Conservation (phyloP, 1,284 basidiomycete genomes). For the Ceratobasidium theobromae region DNA sequence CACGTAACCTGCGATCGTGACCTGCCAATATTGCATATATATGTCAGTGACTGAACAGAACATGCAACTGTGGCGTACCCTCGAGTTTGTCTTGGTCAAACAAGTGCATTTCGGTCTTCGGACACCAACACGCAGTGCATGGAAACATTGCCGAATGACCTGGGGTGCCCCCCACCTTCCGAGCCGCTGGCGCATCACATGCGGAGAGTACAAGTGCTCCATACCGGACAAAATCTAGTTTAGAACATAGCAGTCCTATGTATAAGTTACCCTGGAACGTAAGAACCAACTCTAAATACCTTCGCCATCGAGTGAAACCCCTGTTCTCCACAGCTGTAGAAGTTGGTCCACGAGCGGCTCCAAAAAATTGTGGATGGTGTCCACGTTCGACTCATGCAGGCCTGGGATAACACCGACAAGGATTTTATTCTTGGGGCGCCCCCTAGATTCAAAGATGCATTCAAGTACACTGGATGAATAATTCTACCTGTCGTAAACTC, state of each 20-base stretch:
- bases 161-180: conserved; percentile 8
- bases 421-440: conserved; percentile 20
- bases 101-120: conserved; percentile 3
- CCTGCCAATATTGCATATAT: neutral
- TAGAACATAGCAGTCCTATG: neutral
- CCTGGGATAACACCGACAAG: conserved; percentile 15
- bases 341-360: conserved; percentile 4
- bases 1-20: neutral
- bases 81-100: neutral
- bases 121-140: conserved; percentile 19
- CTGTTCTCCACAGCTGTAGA: conserved; percentile 5
- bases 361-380: conserved; percentile 8
- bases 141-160: conserved; percentile 3
- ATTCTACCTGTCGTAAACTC: neutral
- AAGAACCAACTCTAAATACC: neutral
- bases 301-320: neutral
- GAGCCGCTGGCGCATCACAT: conserved; percentile 21
- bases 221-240: neutral
- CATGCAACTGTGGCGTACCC: too few species aligned
- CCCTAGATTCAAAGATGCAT: neutral
- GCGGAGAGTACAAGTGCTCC: conserved; percentile 10
- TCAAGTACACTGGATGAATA: neutral
- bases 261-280: neutral
- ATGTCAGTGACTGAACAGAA: neutral
- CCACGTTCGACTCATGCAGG: conserved; percentile 9